Percentiles rank a stretch among this genome's conserved stretches.
Evolutionary conservation across 2,329 filamentous ascomycete genomes (phyloP).

Genomic region (Fusarium gaditjirri): DNA sequence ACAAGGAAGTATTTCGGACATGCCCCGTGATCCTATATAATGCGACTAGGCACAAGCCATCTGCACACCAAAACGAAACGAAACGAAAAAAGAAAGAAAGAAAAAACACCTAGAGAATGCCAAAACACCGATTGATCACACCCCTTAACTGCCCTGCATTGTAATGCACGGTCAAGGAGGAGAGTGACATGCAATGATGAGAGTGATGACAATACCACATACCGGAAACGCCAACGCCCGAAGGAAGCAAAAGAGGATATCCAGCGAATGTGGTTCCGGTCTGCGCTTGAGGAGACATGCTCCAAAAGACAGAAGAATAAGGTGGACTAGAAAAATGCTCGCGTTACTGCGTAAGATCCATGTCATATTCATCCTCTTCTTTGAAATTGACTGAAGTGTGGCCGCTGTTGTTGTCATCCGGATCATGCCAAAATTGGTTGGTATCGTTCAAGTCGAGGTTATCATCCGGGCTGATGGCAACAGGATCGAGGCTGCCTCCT

Average conservation of each 20-base stretch:
- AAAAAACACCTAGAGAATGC: constrained; percentile 24
- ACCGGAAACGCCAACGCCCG: constrained; percentile 37
- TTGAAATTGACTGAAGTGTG: constrained; percentile 80
- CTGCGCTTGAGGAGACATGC: not conserved
- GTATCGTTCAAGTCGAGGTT: constrained; percentile 60
- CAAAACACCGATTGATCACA: constrained; percentile 37
- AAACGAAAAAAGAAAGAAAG: not conserved
- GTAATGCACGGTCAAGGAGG: constrained; percentile 2
- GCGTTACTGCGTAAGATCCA: constrained; percentile 69
- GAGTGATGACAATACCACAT: constrained; percentile 15
- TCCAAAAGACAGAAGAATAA: not conserved
- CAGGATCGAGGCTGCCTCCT: constrained; percentile 50
- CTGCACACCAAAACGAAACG: constrained; percentile 17
- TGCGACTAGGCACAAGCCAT: constrained; percentile 34
- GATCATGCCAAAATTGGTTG: constrained; percentile 73
- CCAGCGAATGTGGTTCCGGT: not conserved
- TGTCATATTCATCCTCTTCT: constrained; percentile 92
- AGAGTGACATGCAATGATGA: constrained; percentile 29
- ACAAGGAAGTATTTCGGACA: constrained; percentile 28
- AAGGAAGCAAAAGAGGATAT: constrained; percentile 9
- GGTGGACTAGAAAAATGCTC: not conserved
- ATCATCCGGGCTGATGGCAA: constrained; percentile 54
- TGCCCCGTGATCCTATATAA: constrained; percentile 41
- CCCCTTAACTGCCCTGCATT: constrained; percentile 8
- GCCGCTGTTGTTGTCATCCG: constrained; percentile 77